Evolutionary conservation across 805 yeast species (phyloP), one percentile per base, ranked within the genome.

Genomic region (Saturnispora mendoncae): DNA sequence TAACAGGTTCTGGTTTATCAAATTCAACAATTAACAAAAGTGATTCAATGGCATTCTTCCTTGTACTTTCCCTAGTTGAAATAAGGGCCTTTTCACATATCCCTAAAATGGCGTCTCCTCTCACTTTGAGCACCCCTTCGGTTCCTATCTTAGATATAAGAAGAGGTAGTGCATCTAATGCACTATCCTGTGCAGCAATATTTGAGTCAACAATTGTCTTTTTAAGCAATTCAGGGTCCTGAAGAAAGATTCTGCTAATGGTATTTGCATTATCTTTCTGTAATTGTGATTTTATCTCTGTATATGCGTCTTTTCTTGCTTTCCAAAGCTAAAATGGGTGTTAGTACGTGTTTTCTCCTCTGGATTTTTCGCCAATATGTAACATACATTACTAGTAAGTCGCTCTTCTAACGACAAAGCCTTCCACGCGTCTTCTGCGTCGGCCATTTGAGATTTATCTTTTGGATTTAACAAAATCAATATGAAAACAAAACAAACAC

Each of bases 141-240:
- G 72, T 43, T 0, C 79, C 80, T 2, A 84, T 83, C 52, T 59
- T 71, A 51, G 74, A 72, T 33, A 83, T 61, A 51, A 74, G 72
- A 4, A 74, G 67, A 12, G 61, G 61, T 5, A 85, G 57, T 6
- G 83, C 70, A 3, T 63, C 57, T 17, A 86, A 64, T 4, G 85
- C 97, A 2, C 80, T 65, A 54, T 92, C 97, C 49, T 87, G 95
- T 0, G 97, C 95, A 14, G 82, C 92, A 15, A 87, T 96, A 56
- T 92, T 92, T 25, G 80, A 58, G 56, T 92, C 98, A 3, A 74
- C 67, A 6, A 83, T 78, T 31, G 80, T 69, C 49, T 68, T 67
- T 49, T 73, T 77, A 52, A 79, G 65, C 2, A 71, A 39, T 8
- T 74, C 79, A 0, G 86, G 80, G 42, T 67, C 71, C 14, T 60